These are phyloP conservation scores for Simplicillium aogashimaense DNA, from an alignment of 2,329 filamentous ascomycete genomes.

Conservation along the genomic window DNA sequence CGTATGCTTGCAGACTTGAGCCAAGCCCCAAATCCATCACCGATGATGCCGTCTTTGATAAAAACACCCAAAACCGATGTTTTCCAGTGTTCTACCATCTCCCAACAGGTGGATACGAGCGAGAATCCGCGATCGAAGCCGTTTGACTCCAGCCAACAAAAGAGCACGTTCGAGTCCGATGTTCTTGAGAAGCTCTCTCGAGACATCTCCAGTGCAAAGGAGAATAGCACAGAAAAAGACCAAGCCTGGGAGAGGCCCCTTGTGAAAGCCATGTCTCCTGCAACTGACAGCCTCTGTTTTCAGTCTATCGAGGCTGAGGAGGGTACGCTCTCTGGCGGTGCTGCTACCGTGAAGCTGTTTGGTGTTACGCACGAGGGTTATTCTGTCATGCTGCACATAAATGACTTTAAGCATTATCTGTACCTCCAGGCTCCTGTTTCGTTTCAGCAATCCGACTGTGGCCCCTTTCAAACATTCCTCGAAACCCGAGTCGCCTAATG, in stretches of 20 bases:
- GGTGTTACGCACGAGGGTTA: conserved; percentile 78
- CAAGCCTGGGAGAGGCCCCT: conserved; percentile 73
- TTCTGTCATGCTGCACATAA: conserved; percentile 90
- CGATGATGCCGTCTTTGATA: conserved; percentile 42
- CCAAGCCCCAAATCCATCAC: too few relatives aligned
- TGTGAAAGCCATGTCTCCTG: conserved; percentile 39
- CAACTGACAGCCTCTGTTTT: conserved; percentile 67
- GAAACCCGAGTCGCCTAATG: conserved; percentile 69
- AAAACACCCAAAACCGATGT: conserved; percentile 82
- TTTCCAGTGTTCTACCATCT: conserved; percentile 42
- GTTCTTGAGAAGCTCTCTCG: conserved; percentile 94
- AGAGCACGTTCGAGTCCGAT: conserved; percentile 88
- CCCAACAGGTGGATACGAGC: too few relatives aligned
- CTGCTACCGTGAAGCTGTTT: conserved; percentile 77
- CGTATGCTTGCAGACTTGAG: too few relatives aligned
- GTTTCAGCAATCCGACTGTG: conserved; percentile 71
- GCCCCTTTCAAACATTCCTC: conserved; percentile 67
- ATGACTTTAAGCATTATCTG: conserved; percentile 91
- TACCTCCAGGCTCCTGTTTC: conserved; percentile 81
- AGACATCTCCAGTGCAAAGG: conserved; percentile 77
- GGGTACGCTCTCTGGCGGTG: conserved; percentile 68
- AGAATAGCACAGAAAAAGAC: conserved; percentile 83
- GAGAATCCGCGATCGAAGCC: too few relatives aligned
- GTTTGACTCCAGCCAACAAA: conserved; percentile 65
- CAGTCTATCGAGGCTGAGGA: conserved; percentile 96